Percentiles rank a stretch among this genome's conserved stretches.
Evolutionary conservation across 352 stramenopile genomes (phyloP).

Genomic region (Globisporangium barbulae): DNA sequence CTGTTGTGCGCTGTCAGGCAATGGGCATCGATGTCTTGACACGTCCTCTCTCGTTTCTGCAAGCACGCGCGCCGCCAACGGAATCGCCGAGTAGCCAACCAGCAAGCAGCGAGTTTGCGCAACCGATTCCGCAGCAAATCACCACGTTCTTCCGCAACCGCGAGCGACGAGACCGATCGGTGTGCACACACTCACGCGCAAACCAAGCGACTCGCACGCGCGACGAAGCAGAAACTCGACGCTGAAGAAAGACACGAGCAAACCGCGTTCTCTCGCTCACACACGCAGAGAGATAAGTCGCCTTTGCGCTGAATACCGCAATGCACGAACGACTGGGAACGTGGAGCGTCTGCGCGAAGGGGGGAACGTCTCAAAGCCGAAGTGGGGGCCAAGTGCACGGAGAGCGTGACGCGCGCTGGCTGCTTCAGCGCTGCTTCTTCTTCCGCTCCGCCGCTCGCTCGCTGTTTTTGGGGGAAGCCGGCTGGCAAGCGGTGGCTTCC

Average conservation of each 20-base stretch:
- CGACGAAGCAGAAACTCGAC: no score
- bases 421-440: conserved; percentile 26
- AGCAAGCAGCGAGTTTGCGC: background rate
- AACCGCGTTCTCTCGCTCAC: background rate
- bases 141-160: background rate
- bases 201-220: no score
- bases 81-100: background rate
- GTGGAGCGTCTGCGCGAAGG: background rate
- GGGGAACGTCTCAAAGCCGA: background rate
- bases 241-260: background rate
- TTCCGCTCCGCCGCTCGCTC: conserved; percentile 22
- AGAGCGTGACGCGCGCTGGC: conserved; percentile 19
- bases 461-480: background rate
- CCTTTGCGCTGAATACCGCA: background rate
- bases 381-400: no score
- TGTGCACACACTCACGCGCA: background rate
- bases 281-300: background rate
- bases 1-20: conserved; percentile 5
- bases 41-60: background rate
- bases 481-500: no score
- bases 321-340: background rate
- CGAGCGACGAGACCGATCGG: no score
- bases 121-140: background rate
- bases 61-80: background rate
- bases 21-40: conserved; percentile 13